A percentile compares a stretch with the other conserved stretches of the same genome.
These are phyloP conservation scores for Symbiodinium natans DNA, from an alignment of 73 alveolate species.

Conservation along the genomic window DNA sequence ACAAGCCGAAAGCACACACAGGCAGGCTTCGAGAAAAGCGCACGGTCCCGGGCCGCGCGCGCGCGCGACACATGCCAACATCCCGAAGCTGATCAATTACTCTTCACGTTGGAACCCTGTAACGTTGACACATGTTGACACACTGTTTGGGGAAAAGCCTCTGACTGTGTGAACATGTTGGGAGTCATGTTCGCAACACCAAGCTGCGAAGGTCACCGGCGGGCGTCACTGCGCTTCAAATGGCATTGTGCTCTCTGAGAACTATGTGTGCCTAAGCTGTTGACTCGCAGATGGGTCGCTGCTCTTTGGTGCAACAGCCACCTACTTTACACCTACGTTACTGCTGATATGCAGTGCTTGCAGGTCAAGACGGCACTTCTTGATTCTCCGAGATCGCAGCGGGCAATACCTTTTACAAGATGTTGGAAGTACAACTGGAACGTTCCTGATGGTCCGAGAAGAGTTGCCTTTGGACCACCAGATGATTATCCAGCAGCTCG, in stretches of 20 bases:
- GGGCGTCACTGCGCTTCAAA: constrained; percentile 97
- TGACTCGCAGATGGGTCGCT: neutral
- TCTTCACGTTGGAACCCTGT: too few relatives aligned
- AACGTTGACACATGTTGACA: too few relatives aligned
- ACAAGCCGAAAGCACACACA: too few relatives aligned
- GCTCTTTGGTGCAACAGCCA: neutral
- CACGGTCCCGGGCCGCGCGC: too few relatives aligned
- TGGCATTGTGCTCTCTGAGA: constrained; percentile 96
- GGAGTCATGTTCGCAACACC: neutral
- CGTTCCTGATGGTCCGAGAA: constrained; percentile 95
- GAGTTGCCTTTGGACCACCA: constrained; percentile 68
- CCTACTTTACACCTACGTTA: neutral
- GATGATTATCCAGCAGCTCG: constrained; percentile 70
- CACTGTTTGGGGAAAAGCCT: too few relatives aligned
- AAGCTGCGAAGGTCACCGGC: constrained; percentile 94
- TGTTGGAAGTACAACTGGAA: constrained; percentile 97
- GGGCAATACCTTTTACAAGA: constrained; percentile 94
- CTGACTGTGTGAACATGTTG: neutral
- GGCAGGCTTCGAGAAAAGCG: too few relatives aligned
- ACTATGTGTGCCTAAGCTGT: constrained; percentile 39
- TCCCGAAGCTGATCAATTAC: neutral
- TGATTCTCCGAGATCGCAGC: constrained; percentile 72
- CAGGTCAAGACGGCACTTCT: constrained; percentile 89
- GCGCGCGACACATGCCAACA: too few relatives aligned
- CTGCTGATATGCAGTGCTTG: neutral